Evolutionary conservation across 495 filamentous ascomycete genomes (phyloP).

Genomic region (Penicillium odoratum): DNA sequence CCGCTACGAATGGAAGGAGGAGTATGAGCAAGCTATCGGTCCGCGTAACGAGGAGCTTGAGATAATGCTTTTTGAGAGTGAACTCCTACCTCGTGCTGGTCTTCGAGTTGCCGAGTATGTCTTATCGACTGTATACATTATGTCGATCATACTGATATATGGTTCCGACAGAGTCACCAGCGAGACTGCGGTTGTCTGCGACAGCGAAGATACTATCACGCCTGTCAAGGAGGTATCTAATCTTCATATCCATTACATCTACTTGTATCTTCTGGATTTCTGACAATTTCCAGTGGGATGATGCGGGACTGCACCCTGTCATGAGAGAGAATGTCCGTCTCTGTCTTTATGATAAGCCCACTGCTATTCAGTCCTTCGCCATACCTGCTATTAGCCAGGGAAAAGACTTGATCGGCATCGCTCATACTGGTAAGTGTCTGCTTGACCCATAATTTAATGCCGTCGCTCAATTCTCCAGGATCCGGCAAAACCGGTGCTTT

Average conservation of each 20-base stretch:
- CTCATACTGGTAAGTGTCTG: slow-evolving; percentile 78
- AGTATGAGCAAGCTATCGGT: slow-evolving; percentile 67
- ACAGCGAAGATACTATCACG: slow-evolving; percentile 20
- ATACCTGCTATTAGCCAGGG: slow-evolving; percentile 73
- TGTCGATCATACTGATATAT: slow-evolving; percentile 1
- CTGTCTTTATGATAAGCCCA: slow-evolving; percentile 65
- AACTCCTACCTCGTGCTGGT: slow-evolving; percentile 45
- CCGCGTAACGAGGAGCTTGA: slow-evolving; percentile 70
- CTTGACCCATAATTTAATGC: not conserved
- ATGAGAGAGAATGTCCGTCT: slow-evolving; percentile 77
- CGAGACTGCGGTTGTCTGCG: not conserved
- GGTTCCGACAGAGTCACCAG: slow-evolving; percentile 25
- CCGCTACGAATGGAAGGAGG: slow-evolving; percentile 83
- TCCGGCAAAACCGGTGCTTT: slow-evolving; percentile 96
- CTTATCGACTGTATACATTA: not conserved
- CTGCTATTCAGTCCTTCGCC: slow-evolving; percentile 81
- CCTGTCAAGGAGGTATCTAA: slow-evolving; percentile 37
- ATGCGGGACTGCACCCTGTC: slow-evolving; percentile 81
- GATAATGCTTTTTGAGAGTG: slow-evolving; percentile 64
- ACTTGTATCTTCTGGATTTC: slow-evolving; percentile 44
- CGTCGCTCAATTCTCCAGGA: slow-evolving; percentile 49
- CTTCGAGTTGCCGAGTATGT: slow-evolving; percentile 42
- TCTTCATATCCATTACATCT: slow-evolving; percentile 27
- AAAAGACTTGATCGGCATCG: slow-evolving; percentile 80
- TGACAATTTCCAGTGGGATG: slow-evolving; percentile 54